Conservation (phyloP, 2,329 filamentous ascomycete species). For the Ascochyta fabae region DNA sequence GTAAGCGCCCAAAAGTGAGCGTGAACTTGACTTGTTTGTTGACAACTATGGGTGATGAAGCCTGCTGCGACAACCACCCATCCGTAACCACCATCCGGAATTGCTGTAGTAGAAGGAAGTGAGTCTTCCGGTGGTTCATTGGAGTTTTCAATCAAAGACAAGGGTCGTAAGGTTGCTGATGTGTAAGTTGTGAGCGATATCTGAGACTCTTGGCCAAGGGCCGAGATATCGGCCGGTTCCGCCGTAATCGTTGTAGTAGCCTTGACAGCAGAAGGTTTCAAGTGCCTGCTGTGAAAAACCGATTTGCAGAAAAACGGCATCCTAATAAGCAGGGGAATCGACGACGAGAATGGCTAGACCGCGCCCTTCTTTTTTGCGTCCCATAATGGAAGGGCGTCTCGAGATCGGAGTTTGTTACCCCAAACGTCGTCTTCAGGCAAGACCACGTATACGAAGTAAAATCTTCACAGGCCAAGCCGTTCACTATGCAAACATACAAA, state of each 20-base stretch:
- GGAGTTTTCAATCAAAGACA: neutral
- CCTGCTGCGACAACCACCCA: slow-evolving; percentile 62
- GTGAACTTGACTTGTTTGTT: too few species aligned
- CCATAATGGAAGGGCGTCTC: neutral
- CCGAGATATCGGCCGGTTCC: slow-evolving; percentile 21
- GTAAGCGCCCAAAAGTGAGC: too few species aligned
- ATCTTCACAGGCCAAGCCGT: too few species aligned
- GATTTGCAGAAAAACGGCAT: neutral
- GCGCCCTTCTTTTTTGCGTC: slow-evolving; percentile 10
- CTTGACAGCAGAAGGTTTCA: neutral
- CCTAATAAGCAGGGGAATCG: neutral
- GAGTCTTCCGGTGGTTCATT: slow-evolving; percentile 8
- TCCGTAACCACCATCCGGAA: slow-evolving; percentile 63
- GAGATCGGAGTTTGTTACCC: neutral
- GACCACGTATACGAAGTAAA: neutral
- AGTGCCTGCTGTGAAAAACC: neutral
- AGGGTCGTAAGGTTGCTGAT: neutral
- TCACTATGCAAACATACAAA: neutral
- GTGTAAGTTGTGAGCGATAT: slow-evolving; percentile 4
- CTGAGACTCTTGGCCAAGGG: slow-evolving; percentile 6
- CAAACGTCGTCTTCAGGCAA: neutral
- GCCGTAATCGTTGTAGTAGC: slow-evolving; percentile 17
- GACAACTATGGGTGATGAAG: slow-evolving; percentile 56
- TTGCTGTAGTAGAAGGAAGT: slow-evolving; percentile 21
- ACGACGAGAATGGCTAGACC: slow-evolving; percentile 2